Evolutionary conservation across 2,329 filamentous ascomycete genomes (phyloP).

Genomic region (Ramularia collo-cygni): DNA sequence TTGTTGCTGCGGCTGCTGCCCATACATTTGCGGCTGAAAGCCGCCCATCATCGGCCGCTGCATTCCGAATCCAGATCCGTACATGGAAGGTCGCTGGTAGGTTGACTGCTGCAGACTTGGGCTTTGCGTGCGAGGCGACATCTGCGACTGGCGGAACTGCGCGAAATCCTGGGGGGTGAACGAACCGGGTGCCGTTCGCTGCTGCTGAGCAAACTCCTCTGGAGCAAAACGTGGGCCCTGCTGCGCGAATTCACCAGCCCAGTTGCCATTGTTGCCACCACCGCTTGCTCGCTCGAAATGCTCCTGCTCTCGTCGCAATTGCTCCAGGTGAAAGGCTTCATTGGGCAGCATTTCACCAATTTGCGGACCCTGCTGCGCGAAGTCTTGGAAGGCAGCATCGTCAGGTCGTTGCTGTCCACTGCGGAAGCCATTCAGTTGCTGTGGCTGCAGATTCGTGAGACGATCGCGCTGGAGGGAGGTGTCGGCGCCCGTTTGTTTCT

Average conservation of each 20-base stretch:
- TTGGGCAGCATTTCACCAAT: slow-evolving; percentile 48
- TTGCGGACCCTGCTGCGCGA: slow-evolving; percentile 70
- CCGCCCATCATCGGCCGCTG: slow-evolving; percentile 25
- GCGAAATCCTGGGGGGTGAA: slow-evolving; percentile 84
- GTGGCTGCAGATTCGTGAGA: slow-evolving; percentile 38
- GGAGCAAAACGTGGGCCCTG: slow-evolving; percentile 21
- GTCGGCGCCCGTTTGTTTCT: slow-evolving; percentile 94
- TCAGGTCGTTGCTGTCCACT: slow-evolving; percentile 22
- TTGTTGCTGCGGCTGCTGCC: slow-evolving; percentile 37
- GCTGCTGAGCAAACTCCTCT: slow-evolving; percentile 21
- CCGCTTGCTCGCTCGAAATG: slow-evolving; percentile 30
- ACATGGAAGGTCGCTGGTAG: slow-evolving; percentile 55
- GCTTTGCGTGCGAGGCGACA: slow-evolving; percentile 55
- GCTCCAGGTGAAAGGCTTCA: slow-evolving; percentile 59
- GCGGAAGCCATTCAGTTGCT: slow-evolving; percentile 27
- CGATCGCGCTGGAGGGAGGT: slow-evolving; percentile 90
- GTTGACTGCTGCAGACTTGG: slow-evolving; percentile 38
- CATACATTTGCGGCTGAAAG: slow-evolving; percentile 29
- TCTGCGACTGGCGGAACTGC: slow-evolving; percentile 70
- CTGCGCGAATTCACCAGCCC: slow-evolving; percentile 29
- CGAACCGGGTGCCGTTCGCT: slow-evolving; percentile 25
- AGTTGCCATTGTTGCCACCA: slow-evolving; percentile 22
- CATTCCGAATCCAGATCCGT: slow-evolving; percentile 46
- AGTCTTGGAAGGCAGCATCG: slow-evolving; percentile 47
- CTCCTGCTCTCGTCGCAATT: slow-evolving; percentile 58